Conservation (phyloP, 2,329 filamentous ascomycete genomes). For the Zymoseptoria brevis region DNA sequence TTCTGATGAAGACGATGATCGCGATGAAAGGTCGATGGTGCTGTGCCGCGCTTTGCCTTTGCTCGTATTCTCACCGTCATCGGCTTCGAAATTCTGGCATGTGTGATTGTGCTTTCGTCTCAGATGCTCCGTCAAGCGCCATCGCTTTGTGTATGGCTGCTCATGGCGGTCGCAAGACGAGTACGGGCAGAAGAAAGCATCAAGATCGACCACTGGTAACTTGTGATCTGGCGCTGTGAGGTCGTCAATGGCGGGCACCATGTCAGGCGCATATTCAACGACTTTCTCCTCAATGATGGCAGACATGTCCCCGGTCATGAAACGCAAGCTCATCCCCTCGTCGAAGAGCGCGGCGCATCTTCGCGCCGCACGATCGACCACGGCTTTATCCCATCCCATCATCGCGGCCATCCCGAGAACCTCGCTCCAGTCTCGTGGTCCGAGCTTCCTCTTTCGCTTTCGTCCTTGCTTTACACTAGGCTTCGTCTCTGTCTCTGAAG, state of each 20-base stretch:
- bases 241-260: conserved; percentile 22
- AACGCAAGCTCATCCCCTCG: conserved; percentile 50
- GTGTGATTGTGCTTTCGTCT: conserved; percentile 23
- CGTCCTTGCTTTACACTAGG: neutral
- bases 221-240: neutral
- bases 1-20: neutral
- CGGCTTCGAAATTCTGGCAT: conserved; percentile 5
- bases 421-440: conserved; percentile 72
- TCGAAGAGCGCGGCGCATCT: conserved; percentile 71
- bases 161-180: conserved; percentile 21
- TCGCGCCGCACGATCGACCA: conserved; percentile 60
- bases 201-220: neutral
- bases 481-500: neutral
- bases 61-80: neutral
- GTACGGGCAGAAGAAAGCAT: conserved; percentile 19
- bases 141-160: conserved; percentile 19
- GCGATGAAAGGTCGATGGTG: neutral
- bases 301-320: conserved; percentile 16
- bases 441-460: conserved; percentile 22
- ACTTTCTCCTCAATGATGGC: conserved; percentile 18
- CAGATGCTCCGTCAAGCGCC: conserved; percentile 29
- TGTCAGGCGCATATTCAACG: conserved; percentile 30
- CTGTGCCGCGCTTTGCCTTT: neutral
- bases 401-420: conserved; percentile 71
- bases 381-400: conserved; percentile 57